Evolutionary conservation across 2,329 filamentous ascomycete species (phyloP).

Genomic region (Pseudocercospora fijiensis): DNA sequence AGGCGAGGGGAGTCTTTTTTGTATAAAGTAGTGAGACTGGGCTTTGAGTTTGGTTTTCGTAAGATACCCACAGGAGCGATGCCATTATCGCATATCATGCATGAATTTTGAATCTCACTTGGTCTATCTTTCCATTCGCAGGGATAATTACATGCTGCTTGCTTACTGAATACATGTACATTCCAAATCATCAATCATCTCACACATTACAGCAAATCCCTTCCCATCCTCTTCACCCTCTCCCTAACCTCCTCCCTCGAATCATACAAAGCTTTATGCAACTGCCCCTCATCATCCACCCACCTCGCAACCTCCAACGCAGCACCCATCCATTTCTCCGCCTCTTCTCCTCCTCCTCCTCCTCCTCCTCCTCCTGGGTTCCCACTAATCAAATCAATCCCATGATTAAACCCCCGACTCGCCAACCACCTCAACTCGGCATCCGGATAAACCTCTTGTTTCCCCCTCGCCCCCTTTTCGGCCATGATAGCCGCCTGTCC

Average conservation of each 20-base stretch:
- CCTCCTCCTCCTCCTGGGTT: constrained; percentile 27
- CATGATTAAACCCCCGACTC: constrained; percentile 67
- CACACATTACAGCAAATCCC: background rate
- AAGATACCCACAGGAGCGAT: background rate
- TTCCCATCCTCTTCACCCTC: constrained; percentile 1
- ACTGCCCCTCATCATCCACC: constrained; percentile 51
- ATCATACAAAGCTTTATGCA: constrained; percentile 43
- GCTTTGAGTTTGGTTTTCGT: background rate
- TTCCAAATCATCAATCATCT: no score
- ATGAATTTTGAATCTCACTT: no score
- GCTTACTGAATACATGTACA: no score
- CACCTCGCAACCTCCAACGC: constrained; percentile 62
- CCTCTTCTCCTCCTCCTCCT: constrained; percentile 51
- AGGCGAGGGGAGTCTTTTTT: no score
- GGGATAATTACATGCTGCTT: no score
- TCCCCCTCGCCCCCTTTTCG: constrained; percentile 32
- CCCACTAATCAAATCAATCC: constrained; percentile 60
- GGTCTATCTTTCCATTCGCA: no score
- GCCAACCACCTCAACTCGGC: constrained; percentile 77
- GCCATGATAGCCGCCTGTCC: constrained; percentile 62
- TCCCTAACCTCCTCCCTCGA: constrained; percentile 28
- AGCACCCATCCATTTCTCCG: constrained; percentile 62
- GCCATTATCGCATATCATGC: no score
- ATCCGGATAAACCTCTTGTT: constrained; percentile 54
- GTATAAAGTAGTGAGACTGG: background rate